phyloP scores from a whole-genome alignment of 306 rosid genomes.

The Alnus glutinosa region DNA sequence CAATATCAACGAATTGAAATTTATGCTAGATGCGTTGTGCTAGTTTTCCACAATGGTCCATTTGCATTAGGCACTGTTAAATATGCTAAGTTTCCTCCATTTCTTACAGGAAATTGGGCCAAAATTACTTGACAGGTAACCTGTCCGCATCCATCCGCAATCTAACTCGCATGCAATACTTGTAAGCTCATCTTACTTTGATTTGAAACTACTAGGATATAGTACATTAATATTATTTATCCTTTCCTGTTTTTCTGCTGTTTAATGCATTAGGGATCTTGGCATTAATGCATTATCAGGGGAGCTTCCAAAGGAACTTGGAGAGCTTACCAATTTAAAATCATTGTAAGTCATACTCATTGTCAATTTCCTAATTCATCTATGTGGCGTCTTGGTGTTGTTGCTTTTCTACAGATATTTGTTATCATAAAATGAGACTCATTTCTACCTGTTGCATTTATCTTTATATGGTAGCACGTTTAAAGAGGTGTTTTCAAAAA shows the following conservation, averaged over 20 bases:
- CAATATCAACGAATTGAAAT: not conserved
- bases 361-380: not conserved
- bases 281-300: constrained; percentile 71
- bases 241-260: not conserved
- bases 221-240: not conserved
- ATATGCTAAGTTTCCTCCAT: constrained; percentile 12
- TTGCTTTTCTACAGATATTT: not conserved
- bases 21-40: not conserved
- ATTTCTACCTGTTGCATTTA: not conserved
- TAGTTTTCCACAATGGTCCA: not conserved
- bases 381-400: not conserved
- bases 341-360: constrained; percentile 44
- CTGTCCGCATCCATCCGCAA: constrained; percentile 66
- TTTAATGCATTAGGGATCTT: constrained; percentile 36
- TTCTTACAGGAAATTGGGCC: constrained; percentile 55
- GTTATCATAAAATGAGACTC: not conserved
- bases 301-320: constrained; percentile 71
- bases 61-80: not conserved
- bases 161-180: constrained; percentile 58
- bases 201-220: not conserved
- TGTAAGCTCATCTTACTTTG: constrained; percentile 42
- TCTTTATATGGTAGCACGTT: not conserved
- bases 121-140: constrained; percentile 64
- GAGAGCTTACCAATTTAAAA: constrained; percentile 46
- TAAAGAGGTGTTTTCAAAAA: not conserved